Conservation (phyloP, 2,329 filamentous ascomycete genomes). For the Neurospora crassa region DNA sequence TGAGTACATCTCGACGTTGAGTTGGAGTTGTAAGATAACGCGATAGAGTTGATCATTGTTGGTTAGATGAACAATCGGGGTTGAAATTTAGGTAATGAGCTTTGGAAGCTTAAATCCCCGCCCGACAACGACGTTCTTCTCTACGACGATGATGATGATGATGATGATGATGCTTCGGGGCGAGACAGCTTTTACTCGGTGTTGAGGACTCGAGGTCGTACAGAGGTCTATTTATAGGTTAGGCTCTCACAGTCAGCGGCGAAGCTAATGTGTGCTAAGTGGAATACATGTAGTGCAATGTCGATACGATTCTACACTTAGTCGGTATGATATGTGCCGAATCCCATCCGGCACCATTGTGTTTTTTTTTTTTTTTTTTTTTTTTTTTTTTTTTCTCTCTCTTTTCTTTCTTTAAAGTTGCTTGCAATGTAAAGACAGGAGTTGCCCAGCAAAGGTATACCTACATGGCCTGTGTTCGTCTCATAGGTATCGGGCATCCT, state of each 20-base stretch:
- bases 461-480: neutral
- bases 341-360: neutral
- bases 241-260: neutral
- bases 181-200: neutral
- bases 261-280: neutral
- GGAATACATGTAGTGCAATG: neutral
- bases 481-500: neutral
- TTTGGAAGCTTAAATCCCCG: neutral
- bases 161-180: neutral
- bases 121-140: neutral
- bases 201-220: neutral
- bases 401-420: neutral
- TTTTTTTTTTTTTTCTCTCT: neutral
- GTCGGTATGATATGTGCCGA: neutral
- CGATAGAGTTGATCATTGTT: too few relatives aligned
- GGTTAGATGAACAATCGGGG: too few relatives aligned
- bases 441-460: neutral
- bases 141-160: neutral
- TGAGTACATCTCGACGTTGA: too few relatives aligned
- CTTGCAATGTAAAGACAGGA: neutral
- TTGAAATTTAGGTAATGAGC: neutral
- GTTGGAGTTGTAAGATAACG: too few relatives aligned
- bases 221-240: neutral
- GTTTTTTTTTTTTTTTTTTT: neutral
- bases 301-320: neutral